Evolutionary conservation across 768 basidiomycete species (phyloP).

Genomic region (Kwoniella shandongensis): DNA sequence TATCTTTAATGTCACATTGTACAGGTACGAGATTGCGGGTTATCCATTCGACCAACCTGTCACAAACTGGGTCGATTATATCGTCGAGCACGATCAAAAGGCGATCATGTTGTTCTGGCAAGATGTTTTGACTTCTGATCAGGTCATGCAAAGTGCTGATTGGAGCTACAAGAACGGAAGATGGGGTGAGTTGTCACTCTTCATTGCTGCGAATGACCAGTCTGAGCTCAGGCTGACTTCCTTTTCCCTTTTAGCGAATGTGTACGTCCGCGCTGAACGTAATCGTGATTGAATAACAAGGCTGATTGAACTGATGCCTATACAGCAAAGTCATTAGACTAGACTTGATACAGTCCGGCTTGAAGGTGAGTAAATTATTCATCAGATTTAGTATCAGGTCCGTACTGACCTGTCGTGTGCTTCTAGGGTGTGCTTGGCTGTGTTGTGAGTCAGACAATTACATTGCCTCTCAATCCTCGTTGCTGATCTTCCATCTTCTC

Average conservation of each 20-base stretch:
- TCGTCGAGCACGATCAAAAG: conserved; percentile 13
- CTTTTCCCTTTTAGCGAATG: conserved; percentile 5
- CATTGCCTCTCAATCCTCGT: neutral
- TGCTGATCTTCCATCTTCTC: no score
- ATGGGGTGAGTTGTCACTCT: conserved; percentile 31
- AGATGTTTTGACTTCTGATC: conserved; percentile 10
- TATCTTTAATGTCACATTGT: neutral
- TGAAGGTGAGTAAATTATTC: conserved; percentile 9
- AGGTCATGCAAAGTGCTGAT: conserved; percentile 15
- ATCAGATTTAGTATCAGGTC: no score
- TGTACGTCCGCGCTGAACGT: neutral
- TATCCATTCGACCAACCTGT: conserved; percentile 24
- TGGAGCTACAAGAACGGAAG: conserved; percentile 36
- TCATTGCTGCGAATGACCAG: neutral
- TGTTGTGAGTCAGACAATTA: conserved; percentile 12
- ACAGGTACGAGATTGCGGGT: conserved; percentile 28
- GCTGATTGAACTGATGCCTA: neutral
- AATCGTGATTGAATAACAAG: neutral
- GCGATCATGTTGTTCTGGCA: conserved; percentile 21
- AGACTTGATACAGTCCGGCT: conserved; percentile 24
- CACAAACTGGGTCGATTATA: conserved; percentile 24
- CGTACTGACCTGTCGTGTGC: neutral
- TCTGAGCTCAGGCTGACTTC: neutral
- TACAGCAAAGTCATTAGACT: conserved; percentile 28
- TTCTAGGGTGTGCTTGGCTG: conserved; percentile 29